Conservation (phyloP, 129 eudicot species). For the Saussurea involucrata region DNA sequence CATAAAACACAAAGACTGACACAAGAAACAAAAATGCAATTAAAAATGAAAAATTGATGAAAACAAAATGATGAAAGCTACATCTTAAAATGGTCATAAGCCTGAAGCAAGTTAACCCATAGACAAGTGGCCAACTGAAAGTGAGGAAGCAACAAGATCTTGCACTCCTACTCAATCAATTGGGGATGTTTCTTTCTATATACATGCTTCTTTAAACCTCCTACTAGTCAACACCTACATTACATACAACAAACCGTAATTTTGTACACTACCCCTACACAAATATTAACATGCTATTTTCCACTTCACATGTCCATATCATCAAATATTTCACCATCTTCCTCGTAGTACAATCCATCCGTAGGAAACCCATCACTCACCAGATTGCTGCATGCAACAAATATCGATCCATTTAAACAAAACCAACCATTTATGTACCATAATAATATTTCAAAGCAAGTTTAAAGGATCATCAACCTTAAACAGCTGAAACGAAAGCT, state of each 20-base stretch:
- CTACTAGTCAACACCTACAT: background rate
- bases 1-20: background rate
- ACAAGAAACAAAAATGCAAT: background rate
- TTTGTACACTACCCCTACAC: conserved; percentile 34
- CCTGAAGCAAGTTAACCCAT: conserved; percentile 22
- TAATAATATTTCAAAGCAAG: background rate
- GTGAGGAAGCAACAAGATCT: conserved; percentile 22
- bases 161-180: conserved; percentile 23
- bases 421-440: background rate
- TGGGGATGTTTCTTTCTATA: background rate
- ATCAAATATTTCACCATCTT: conserved; percentile 72
- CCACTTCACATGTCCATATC: conserved; percentile 76
- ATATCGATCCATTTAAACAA: background rate
- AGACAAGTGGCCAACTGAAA: conserved; percentile 14
- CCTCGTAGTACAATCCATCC: conserved; percentile 48
- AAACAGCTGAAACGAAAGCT: conserved; percentile 84
- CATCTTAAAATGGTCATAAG: background rate
- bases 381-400: conserved; percentile 56
- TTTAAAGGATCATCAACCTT: conserved; percentile 36
- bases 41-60: background rate
- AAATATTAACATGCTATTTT: conserved; percentile 34
- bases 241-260: conserved; percentile 14
- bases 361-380: conserved; percentile 48
- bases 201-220: conserved; percentile 1
- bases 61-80: background rate